Conservation (phyloP, 2,329 filamentous ascomycete species). For the Pseudodiploospora longispora region DNA sequence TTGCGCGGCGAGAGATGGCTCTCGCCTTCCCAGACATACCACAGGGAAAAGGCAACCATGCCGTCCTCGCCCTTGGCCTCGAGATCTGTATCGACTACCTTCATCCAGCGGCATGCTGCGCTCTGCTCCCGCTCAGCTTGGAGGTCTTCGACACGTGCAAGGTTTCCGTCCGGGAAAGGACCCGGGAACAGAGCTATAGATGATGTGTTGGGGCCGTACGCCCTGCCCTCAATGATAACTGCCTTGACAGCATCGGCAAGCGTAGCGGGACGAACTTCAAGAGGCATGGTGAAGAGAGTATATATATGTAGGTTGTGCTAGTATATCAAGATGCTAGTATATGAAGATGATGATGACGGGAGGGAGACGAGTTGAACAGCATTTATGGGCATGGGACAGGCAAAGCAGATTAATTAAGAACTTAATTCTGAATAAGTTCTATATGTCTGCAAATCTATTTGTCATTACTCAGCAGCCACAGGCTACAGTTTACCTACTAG, state of each 20-base stretch:
- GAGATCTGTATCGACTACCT: constrained; percentile 27
- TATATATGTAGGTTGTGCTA: too few species aligned
- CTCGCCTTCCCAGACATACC: constrained; percentile 22
- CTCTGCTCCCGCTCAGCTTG: constrained; percentile 14
- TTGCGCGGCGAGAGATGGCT: constrained; percentile 15
- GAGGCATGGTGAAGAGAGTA: constrained; percentile 23
- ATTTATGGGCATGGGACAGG: too few species aligned
- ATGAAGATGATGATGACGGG: too few species aligned
- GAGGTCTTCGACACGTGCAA: constrained; percentile 16
- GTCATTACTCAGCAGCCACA: too few species aligned
- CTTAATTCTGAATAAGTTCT: too few species aligned
- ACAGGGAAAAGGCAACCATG: constrained; percentile 28
- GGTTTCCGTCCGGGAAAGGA: constrained; percentile 12
- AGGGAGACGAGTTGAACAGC: too few species aligned
- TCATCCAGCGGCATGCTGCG: constrained; percentile 24
- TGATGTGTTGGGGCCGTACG: constrained; percentile 26
- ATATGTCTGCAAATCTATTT: too few species aligned
- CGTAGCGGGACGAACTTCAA: constrained; percentile 26
- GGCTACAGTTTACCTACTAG: too few species aligned
- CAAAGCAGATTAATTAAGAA: too few species aligned
- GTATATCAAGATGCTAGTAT: too few species aligned
- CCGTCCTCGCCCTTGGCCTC: constrained; percentile 17
- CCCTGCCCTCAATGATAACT: constrained; percentile 28
- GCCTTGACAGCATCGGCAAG: constrained; percentile 27
- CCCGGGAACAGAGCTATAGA: constrained; percentile 24